Evolutionary conservation across 1,284 basidiomycete genomes (phyloP).

Genomic region (Heterobasidion annosum): DNA sequence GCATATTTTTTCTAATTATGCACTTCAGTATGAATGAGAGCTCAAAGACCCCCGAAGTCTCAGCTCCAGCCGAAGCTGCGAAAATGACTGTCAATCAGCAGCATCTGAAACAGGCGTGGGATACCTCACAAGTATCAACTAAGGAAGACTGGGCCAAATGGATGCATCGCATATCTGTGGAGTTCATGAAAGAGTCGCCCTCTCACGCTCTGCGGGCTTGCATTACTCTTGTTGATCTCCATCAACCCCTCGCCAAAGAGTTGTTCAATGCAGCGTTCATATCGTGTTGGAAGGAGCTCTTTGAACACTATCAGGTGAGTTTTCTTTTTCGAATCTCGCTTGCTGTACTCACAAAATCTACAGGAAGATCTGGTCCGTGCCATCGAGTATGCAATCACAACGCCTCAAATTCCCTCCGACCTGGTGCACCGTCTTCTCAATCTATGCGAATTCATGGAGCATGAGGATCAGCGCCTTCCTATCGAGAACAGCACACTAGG

Average conservation of each 20-base stretch:
- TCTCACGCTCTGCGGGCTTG: conserved; percentile 96
- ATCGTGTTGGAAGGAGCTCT: conserved; percentile 95
- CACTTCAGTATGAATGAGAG: conserved; percentile 42
- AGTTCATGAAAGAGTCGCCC: conserved; percentile 97
- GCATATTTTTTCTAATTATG: conserved; percentile 7
- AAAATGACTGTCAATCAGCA: conserved; percentile 97
- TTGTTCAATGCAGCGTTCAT: conserved; percentile 98
- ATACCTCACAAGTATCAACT: conserved; percentile 73
- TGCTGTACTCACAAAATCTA: conserved; percentile 5
- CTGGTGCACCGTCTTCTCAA: conserved; percentile 93
- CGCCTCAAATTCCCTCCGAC: conserved; percentile 73
- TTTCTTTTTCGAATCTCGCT: background rate
- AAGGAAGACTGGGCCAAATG: conserved; percentile 95
- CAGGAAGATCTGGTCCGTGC: conserved; percentile 91
- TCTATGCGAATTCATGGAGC: conserved; percentile 99
- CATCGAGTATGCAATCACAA: conserved; percentile 86
- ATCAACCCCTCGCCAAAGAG: conserved; percentile 88
- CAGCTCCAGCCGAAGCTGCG: conserved; percentile 72
- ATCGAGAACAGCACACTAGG: conserved; percentile 93
- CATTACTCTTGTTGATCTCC: conserved; percentile 88
- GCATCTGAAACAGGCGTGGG: conserved; percentile 97
- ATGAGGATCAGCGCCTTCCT: conserved; percentile 93
- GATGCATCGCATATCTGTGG: conserved; percentile 90
- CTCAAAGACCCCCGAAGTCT: conserved; percentile 57
- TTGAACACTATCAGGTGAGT: conserved; percentile 88